Evolutionary conservation across 257 asterid species (phyloP).

Genomic region (Leptodermis oblonga): DNA sequence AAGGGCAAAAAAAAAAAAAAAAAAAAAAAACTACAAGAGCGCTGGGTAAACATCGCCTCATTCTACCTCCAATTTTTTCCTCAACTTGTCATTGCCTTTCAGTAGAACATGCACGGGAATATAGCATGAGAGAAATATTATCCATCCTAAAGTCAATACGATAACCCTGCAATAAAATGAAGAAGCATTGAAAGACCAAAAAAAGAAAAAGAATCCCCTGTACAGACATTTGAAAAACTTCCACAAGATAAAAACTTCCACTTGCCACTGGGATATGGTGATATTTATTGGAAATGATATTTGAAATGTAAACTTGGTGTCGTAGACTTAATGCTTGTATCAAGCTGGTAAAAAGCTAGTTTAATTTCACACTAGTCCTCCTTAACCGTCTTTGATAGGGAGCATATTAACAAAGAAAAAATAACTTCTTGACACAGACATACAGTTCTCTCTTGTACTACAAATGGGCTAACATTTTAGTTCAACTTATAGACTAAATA

Average conservation of each 20-base stretch:
- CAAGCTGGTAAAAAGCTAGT: neutral
- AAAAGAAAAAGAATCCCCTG: slow-evolving; percentile 15
- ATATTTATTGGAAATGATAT: neutral
- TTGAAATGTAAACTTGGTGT: neutral
- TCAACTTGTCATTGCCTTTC: slow-evolving; percentile 81
- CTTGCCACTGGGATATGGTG: neutral
- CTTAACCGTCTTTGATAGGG: neutral
- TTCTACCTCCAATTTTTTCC: slow-evolving; percentile 81
- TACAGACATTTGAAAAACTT: slow-evolving; percentile 5
- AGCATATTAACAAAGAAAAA: neutral
- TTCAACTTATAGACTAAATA: no score
- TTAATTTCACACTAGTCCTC: neutral
- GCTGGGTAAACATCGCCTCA: neutral
- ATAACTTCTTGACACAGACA: neutral
- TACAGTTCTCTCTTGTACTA: neutral
- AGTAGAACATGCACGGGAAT: slow-evolving; percentile 87
- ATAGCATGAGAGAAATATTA: slow-evolving; percentile 85
- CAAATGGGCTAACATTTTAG: neutral
- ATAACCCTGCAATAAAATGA: slow-evolving; percentile 59
- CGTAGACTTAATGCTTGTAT: neutral
- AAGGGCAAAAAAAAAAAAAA: no score
- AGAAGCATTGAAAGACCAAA: slow-evolving; percentile 24
- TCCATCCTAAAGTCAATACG: slow-evolving; percentile 90
- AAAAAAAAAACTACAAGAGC: neutral
- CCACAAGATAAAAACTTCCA: neutral